These are phyloP conservation scores for Gossypium trilobum DNA, from an alignment of 441 rosid species.

Conservation along the genomic window DNA sequence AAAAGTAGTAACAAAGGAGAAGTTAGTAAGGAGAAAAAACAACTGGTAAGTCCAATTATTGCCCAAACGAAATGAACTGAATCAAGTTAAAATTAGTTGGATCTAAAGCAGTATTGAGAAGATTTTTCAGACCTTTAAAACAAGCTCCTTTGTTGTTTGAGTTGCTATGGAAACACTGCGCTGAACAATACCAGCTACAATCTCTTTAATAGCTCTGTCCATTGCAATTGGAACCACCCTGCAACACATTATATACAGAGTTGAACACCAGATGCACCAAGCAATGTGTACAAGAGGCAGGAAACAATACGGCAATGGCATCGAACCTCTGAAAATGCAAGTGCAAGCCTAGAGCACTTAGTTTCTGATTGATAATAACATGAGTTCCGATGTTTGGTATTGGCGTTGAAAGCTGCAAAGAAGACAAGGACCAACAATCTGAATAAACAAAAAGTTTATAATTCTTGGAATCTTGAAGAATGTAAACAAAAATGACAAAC, in stretches of 20 bases:
- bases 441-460: constrained; percentile 14
- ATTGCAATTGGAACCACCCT: constrained; percentile 91
- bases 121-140: constrained; percentile 62
- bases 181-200: constrained; percentile 86
- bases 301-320: constrained; percentile 14
- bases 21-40: background rate
- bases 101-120: background rate
- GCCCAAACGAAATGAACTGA: background rate
- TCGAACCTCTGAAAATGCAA: constrained; percentile 88
- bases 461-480: constrained; percentile 1
- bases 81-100: background rate
- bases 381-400: constrained; percentile 74
- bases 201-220: constrained; percentile 96
- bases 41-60: background rate
- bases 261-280: background rate
- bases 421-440: constrained; percentile 14
- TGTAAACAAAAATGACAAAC: constrained; percentile 23
- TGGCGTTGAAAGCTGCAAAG: constrained; percentile 61
- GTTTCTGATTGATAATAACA: constrained; percentile 79
- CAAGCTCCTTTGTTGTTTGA: constrained; percentile 97
- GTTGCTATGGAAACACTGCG: constrained; percentile 97
- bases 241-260: constrained; percentile 9
- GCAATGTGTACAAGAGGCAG: background rate
- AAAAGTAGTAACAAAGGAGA: background rate
- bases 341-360: constrained; percentile 61